Evolutionary conservation across 345 rosid species (phyloP), one percentile per base, ranked within the genome.

Genomic region (Eucalyptus caleyi): DNA sequence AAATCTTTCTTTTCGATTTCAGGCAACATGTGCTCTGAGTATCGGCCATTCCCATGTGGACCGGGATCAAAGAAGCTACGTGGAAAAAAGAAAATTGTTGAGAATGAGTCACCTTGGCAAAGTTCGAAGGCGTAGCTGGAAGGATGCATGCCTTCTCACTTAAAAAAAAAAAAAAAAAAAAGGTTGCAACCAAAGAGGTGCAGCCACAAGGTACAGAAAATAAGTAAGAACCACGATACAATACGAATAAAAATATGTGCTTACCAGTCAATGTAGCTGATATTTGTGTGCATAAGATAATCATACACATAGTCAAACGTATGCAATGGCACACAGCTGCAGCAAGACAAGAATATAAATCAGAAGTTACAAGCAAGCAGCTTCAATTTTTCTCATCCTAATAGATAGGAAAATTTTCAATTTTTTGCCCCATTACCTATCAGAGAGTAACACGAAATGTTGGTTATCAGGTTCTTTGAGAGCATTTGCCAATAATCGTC

Each of bases 31-130:
- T 95, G 97, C 53, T 97, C 99, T 88, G 98, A 94, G 91, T 98
- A 98, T 92, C 99, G 95, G 87, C 99, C 99, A 27, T 96, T 97
- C 89, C 99, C 99, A 91, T 97, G 99, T 3, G 99, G 99, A 86
- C 99, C 99, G 77, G 93, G 99, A 93, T 98, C 99, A 92, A 92
- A 92, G 93, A 98, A 98, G 93, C 99, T 98, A 94, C 50, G 9
- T 3, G 27, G 94, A 87, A 89, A 89, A 93, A 65, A 90, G 87
- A 88, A 89, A 56, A 83, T 56, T 80, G 34, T 87, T 86, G 62
- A 40, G 85, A 40, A 77, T 37, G 85, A 77, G 44, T 34, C 26
- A 37, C 44, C 82, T 72, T 34, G 44, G 44, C 81, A 72, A 72
- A 34, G 82, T 72, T 72, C 7, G 5, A 34, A 72, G 26, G 44